A percentile compares a stretch with the other conserved stretches of the same genome.
phyloP scores from a whole-genome alignment of 805 yeast species.

The Blastobotrys americana region DNA sequence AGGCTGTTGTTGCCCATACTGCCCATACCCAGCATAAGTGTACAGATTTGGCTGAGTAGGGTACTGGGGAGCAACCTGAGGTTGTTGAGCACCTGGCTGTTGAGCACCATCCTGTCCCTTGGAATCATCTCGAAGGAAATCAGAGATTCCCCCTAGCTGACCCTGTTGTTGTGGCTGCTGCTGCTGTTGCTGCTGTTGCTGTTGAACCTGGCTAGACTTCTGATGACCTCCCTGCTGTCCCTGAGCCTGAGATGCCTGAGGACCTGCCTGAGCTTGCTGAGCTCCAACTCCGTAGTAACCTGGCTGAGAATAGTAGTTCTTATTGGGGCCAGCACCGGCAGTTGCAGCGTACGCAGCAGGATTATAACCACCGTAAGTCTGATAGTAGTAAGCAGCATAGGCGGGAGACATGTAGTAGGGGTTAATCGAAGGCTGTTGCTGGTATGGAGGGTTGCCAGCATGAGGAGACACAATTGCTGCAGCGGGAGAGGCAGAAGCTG shows the following conservation, averaged over 20 bases:
- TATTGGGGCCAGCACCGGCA: constrained; percentile 20
- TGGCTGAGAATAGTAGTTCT: constrained; percentile 21
- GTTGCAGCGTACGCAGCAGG: constrained; percentile 23
- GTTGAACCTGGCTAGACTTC: constrained; percentile 19
- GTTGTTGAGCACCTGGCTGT: constrained; percentile 19
- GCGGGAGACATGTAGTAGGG: constrained; percentile 24
- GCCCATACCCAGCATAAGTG: constrained; percentile 24
- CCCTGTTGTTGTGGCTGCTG: constrained; percentile 18
- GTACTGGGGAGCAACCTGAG: constrained; percentile 19
- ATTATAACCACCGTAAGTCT: constrained; percentile 21
- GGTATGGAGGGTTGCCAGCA: constrained; percentile 13
- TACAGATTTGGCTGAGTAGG: constrained; percentile 23
- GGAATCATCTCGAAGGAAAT: neutral
- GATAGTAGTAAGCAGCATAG: constrained; percentile 24
- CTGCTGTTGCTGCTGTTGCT: constrained; percentile 10
- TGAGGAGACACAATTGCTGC: constrained; percentile 16
- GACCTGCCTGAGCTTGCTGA: constrained; percentile 15
- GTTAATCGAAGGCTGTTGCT: constrained; percentile 19
- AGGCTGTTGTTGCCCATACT: constrained; percentile 25
- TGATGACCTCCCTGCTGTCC: constrained; percentile 25
- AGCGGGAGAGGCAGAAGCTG: constrained; percentile 20
- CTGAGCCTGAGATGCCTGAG: constrained; percentile 13
- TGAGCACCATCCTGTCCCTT: constrained; percentile 4
- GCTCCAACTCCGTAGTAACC: constrained; percentile 15
- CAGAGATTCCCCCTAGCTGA: constrained; percentile 6